Evolutionary conservation across 164 flowering plant species (phyloP).

Genomic region (grape (Vitis vinifera)): ASM3070453v1 NC_081822.1:34906001-34906500

Average conservation of each 20-base stretch:
- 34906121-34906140: background rate
- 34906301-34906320: constrained; percentile 23
- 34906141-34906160: constrained; percentile 46
- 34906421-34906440: constrained; percentile 80
- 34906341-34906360: constrained; percentile 87
- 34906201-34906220: constrained; percentile 79
- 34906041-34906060: constrained; percentile 77
- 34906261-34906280: no score
- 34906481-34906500: no score
- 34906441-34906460: constrained; percentile 46
- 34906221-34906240: constrained; percentile 82
- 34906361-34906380: constrained; percentile 68
- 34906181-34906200: constrained; percentile 62
- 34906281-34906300: no score
- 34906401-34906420: constrained; percentile 74
- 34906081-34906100: background rate
- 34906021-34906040: constrained; percentile 53
- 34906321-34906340: constrained; percentile 88
- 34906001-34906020: constrained; percentile 65
- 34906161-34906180: constrained; percentile 64
- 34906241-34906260: constrained; percentile 29
- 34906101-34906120: no score
- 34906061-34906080: background rate
- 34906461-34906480: constrained; percentile 18
- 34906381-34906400: constrained; percentile 87